Evolutionary conservation across 768 basidiomycete species (phyloP).

Genomic region (Suillus bovinus): DNA sequence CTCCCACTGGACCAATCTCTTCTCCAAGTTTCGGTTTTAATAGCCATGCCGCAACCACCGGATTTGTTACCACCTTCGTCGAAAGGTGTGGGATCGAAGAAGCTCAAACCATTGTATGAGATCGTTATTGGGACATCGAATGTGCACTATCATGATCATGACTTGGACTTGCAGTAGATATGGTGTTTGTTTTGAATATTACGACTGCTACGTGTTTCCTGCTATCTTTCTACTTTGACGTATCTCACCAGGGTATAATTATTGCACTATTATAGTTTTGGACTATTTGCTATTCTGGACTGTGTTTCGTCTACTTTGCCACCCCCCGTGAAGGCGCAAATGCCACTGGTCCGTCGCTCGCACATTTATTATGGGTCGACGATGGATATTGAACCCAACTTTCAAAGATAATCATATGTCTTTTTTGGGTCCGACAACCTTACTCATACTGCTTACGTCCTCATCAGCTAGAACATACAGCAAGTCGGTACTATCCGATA

Average conservation of each 20-base stretch:
- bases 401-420: neutral
- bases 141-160: conserved; percentile 17
- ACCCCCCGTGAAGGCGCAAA: too few relatives aligned
- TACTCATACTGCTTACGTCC: neutral
- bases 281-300: conserved; percentile 3
- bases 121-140: conserved; percentile 29
- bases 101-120: conserved; percentile 17
- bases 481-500: neutral
- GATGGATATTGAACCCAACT: neutral
- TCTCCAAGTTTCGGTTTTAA: conserved; percentile 28
- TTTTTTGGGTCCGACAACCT: neutral
- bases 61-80: neutral
- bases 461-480: conserved; percentile 1
- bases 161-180: conserved; percentile 16
- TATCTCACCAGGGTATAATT: conserved; percentile 3
- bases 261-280: conserved; percentile 8
- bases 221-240: conserved; percentile 10
- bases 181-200: conserved; percentile 2
- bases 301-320: neutral
- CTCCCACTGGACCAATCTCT: conserved; percentile 20
- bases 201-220: conserved; percentile 16
- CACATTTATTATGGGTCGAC: neutral
- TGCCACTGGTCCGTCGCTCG: neutral
- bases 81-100: conserved; percentile 1
- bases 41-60: conserved; percentile 28